A percentile compares a stretch with the other conserved stretches of the same genome.
Evolutionary conservation across 257 asterid genomes (phyloP).

Genomic region (Mentha longifolia): DNA sequence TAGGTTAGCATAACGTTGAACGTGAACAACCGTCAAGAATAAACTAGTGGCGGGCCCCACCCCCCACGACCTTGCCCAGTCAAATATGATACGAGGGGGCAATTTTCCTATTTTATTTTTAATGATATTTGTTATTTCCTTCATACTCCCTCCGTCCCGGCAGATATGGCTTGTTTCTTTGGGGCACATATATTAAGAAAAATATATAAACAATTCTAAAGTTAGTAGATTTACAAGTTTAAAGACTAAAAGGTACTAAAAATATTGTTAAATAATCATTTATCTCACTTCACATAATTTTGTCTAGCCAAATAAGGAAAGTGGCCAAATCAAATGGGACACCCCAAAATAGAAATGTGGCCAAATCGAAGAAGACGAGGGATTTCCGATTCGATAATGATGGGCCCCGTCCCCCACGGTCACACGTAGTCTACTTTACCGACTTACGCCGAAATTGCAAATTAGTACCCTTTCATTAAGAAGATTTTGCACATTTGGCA

Average conservation of each 20-base stretch:
- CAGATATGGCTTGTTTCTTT: no score
- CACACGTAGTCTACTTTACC: neutral
- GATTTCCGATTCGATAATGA: neutral
- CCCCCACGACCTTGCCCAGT: neutral
- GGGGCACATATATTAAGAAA: no score
- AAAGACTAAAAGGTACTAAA: no score
- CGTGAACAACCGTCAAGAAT: neutral
- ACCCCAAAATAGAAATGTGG: no score
- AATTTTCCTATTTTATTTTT: neutral
- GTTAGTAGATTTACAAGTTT: no score
- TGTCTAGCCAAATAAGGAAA: no score
- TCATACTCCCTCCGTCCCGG: no score
- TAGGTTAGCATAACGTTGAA: neutral
- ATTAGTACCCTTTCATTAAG: neutral
- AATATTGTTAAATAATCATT: no score
- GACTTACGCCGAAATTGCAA: conserved; percentile 3
- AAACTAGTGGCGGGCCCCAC: neutral
- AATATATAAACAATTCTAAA: no score
- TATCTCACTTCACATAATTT: no score
- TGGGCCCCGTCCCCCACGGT: conserved; percentile 1
- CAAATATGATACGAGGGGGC: neutral
- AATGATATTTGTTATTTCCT: neutral
- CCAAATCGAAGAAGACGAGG: no score
- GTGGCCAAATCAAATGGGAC: no score
- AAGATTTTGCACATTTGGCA: neutral